phyloP scores from a whole-genome alignment of 2,329 filamentous ascomycete species.

The Cytospora chrysosperma region DNA sequence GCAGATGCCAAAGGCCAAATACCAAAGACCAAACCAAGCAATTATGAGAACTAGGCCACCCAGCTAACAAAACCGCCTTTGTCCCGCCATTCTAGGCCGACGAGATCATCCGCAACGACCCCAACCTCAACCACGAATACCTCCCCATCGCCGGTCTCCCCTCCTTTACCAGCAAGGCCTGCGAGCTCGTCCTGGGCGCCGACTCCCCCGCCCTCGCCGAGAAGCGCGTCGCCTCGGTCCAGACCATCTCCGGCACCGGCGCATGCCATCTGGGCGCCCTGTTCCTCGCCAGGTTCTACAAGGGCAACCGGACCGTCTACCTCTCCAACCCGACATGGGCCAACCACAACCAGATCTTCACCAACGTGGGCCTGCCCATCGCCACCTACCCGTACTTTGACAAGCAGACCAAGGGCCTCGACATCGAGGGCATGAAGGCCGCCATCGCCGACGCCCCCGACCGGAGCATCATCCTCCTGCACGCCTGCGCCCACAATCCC shows the following conservation, averaged over 20 bases:
- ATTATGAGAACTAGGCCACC: constrained; percentile 14
- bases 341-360: constrained; percentile 98
- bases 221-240: constrained; percentile 76
- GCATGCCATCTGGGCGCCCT: constrained; percentile 90
- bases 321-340: constrained; percentile 96
- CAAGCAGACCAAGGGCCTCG: constrained; percentile 82
- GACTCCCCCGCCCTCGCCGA: constrained; percentile 81
- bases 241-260: constrained; percentile 96
- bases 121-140: constrained; percentile 95
- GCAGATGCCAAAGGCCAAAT: too few species aligned
- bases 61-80: constrained; percentile 28
- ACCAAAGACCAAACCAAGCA: neutral
- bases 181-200: constrained; percentile 81
- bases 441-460: constrained; percentile 70
- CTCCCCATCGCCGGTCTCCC: constrained; percentile 89
- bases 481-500: constrained; percentile 97
- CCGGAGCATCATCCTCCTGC: constrained; percentile 83
- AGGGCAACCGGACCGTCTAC: constrained; percentile 73
- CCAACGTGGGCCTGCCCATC: constrained; percentile 77
- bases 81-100: constrained; percentile 65
- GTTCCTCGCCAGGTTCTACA: constrained; percentile 92
- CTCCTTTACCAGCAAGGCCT: constrained; percentile 83
- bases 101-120: constrained; percentile 82
- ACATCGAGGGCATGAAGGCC: constrained; percentile 84
- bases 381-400: constrained; percentile 93